phyloP scores from a whole-genome alignment of 306 rosid species.

The Albizia julibrissin region DNA sequence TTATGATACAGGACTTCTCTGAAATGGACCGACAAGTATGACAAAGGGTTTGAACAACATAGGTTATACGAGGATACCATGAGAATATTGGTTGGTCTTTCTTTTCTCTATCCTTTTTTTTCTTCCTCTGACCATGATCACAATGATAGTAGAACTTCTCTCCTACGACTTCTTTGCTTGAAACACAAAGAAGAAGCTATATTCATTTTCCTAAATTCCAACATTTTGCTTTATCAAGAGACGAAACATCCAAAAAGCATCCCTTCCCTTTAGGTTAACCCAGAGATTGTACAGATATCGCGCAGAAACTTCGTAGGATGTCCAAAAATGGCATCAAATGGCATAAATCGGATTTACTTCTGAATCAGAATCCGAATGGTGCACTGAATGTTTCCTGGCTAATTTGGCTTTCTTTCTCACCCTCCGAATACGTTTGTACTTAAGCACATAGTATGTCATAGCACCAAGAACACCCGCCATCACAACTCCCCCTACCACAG shows the following conservation, averaged over 20 bases:
- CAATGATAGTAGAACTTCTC: too few species aligned
- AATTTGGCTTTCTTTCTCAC: conserved; percentile 61
- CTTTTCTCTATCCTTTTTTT: background rate
- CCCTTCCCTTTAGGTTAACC: conserved; percentile 12
- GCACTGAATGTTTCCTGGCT: conserved; percentile 28
- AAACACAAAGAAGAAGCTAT: conserved; percentile 19
- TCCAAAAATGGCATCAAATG: conserved; percentile 44
- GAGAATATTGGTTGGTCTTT: background rate
- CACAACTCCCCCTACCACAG: conserved; percentile 54
- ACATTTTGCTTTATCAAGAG: conserved; percentile 16
- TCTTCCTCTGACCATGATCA: background rate
- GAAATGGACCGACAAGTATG: background rate
- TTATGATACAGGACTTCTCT: background rate
- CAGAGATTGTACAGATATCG: background rate
- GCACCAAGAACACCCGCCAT: conserved; percentile 70
- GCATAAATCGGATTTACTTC: conserved; percentile 74
- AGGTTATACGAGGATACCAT: too few species aligned
- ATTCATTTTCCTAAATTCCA: conserved; percentile 30
- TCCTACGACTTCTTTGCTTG: background rate
- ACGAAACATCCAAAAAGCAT: conserved; percentile 25
- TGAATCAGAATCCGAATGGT: conserved; percentile 56
- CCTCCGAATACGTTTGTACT: conserved; percentile 56
- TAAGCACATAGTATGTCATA: conserved; percentile 84
- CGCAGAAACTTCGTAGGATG: conserved; percentile 17
- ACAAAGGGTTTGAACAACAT: background rate